Conservation (phyloP, 805 yeast genomes). For the Candida tibetensis region DNA sequence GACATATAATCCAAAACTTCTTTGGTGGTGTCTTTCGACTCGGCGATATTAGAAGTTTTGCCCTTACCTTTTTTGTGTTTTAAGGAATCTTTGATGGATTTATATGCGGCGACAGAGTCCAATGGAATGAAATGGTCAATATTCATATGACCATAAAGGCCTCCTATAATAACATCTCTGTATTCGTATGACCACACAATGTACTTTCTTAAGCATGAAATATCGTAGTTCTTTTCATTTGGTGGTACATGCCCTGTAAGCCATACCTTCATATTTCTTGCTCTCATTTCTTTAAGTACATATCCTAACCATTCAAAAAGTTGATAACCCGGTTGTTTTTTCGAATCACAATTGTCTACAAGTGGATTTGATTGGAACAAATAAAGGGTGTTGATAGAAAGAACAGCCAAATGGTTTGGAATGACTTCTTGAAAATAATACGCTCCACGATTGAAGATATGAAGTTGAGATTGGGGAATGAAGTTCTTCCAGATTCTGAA, state of each 20-base stretch:
- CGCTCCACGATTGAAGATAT: slow-evolving; percentile 70
- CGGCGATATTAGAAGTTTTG: background rate
- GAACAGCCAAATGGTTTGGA: slow-evolving; percentile 72
- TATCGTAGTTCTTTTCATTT: slow-evolving; percentile 70
- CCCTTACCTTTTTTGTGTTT: slow-evolving; percentile 10
- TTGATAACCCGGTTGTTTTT: slow-evolving; percentile 77
- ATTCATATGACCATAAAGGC: slow-evolving; percentile 87
- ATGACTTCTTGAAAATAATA: slow-evolving; percentile 75
- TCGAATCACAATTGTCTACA: slow-evolving; percentile 72
- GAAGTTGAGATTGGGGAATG: slow-evolving; percentile 75
- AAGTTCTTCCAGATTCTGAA: slow-evolving; percentile 70
- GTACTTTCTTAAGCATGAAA: slow-evolving; percentile 69
- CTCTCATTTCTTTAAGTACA: slow-evolving; percentile 68
- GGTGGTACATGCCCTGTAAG: slow-evolving; percentile 89
- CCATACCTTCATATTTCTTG: slow-evolving; percentile 81
- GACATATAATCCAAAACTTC: background rate
- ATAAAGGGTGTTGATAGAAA: slow-evolving; percentile 77
- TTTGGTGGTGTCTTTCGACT: background rate
- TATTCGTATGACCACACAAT: slow-evolving; percentile 81
- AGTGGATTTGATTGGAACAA: slow-evolving; percentile 74
- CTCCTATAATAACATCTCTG: slow-evolving; percentile 80
- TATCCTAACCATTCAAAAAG: slow-evolving; percentile 75
- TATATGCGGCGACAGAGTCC: slow-evolving; percentile 68
- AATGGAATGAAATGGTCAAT: slow-evolving; percentile 80
- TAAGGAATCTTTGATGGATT: slow-evolving; percentile 35